These are phyloP conservation scores for Brassica balearica DNA, from an alignment of 441 rosid genomes.

Conservation along the genomic window DNA sequence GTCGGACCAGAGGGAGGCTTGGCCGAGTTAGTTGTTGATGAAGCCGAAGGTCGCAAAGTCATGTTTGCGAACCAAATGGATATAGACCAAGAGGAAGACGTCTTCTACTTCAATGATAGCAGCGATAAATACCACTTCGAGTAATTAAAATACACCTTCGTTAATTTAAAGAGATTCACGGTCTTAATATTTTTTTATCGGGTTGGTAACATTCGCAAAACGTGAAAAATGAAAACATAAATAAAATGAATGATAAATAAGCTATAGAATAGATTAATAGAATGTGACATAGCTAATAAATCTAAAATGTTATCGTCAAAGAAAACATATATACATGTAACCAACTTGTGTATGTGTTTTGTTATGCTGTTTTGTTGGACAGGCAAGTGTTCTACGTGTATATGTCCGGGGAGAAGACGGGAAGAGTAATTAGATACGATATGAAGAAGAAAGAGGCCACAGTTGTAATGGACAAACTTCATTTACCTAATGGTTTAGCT, in stretches of 20 bases:
- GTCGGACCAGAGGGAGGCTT: conserved; percentile 72
- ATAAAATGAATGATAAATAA: not conserved
- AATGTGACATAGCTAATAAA: not conserved
- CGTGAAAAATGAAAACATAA: not conserved
- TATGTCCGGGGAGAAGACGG: conserved; percentile 37
- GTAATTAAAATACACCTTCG: conserved; percentile 22
- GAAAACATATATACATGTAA: too few species aligned
- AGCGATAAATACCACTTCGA: conserved; percentile 62
- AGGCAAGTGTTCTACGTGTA: conserved; percentile 48
- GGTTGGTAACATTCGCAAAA: not conserved
- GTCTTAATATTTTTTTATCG: not conserved
- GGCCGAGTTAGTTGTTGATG: conserved; percentile 54
- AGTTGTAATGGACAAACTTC: conserved; percentile 52
- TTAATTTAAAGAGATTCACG: not conserved
- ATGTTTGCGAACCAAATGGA: conserved; percentile 76
- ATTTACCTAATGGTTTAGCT: conserved; percentile 73
- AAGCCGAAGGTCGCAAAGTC: conserved; percentile 57
- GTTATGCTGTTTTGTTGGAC: conserved; percentile 11
- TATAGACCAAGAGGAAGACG: conserved; percentile 61
- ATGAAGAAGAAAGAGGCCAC: conserved; percentile 47
- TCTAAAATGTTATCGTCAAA: not conserved
- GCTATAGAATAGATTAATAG: too few species aligned
- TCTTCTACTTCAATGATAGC: conserved; percentile 72
- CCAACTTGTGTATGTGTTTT: not conserved
- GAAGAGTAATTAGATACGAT: conserved; percentile 20